Evolutionary conservation across 352 stramenopile genomes (phyloP), one percentile per base, ranked within the genome.

Genomic region (Pythium volutum): DNA sequence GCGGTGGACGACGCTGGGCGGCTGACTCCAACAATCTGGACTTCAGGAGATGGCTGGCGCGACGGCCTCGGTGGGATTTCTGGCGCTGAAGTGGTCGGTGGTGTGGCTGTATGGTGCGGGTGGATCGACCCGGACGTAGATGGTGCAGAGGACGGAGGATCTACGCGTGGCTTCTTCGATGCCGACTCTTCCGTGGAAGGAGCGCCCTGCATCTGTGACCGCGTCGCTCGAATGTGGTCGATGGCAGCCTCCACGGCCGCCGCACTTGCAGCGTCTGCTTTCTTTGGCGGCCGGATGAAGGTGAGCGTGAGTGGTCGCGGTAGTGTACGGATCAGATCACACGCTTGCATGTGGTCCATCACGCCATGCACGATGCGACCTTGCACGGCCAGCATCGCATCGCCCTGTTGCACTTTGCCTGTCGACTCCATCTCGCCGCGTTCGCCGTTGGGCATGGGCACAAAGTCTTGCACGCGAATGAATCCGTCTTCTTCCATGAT

Each of bases 371-470:
- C 38, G 25, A 59, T 16, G 25, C 69, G 42, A 67, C 43, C 42
- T 81, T 79, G 39, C 14, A 92, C 73, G 3, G 76, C 73, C 25
- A 82, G 14, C 23, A 92, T 76, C 22, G 84, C 69, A 45, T 92
- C 83, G 27, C 79, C 83, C 0, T 73, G 27, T 9, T 69, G 43
- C 2, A 90, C 76, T 29, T 74, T 68, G 4, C 79, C 74, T 0
- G 79, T 77, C 11, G 79, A 68, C 59, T 90, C 79, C 53, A 92
- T 69, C 67, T 92, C 83, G 18, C 83, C 83, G 0, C 51, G 49
- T n/a, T 68, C 29, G 5, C 81, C 78, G 38, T 84, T 68, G 0
- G 70, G 60, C 16, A 73, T 88, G 29, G 59, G 65, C 5, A 87
- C 59, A 29, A 93, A 70, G 41, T 88, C 70, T 15, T 79, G 73